Evolutionary conservation across 441 rosid species (phyloP), one percentile per base, ranked within the genome.

Genomic region (Mallotus japonicus): DNA sequence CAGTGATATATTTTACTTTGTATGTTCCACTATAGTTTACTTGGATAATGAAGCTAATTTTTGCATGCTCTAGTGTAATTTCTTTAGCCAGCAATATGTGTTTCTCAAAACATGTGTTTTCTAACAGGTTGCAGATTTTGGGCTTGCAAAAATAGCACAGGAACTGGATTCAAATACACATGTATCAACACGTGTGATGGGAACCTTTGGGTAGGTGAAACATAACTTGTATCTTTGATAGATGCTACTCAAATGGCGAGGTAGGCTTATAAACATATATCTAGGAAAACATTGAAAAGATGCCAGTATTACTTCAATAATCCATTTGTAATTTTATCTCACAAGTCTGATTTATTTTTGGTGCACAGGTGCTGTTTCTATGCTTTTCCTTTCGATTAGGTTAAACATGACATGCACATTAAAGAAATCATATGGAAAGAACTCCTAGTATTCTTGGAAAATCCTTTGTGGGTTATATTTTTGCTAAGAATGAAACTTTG

Each of bases 101-200:
- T 62, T 62, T 54, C 19, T 69, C 7, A 42, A 17, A 64, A 19
- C 28, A 16, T 53, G 54, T 34, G 11, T 34, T 71, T 71, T 51
- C 57, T 70, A 50, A 62, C 80, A 94, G 98, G 98, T 94, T 83
- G 79, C 98, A n/a, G 98, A 94, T 81, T 94, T 94, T 79, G 98
- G 98, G 61, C 93, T 94, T 46, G 98, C 98, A 2, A 94, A 92
- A 79, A 80, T 94, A 81, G 96, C 93, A 0, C 81, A 84, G 73
- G 96, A 89, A 70, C 81, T 90, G 85, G 98, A 91, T 83, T 76
- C 93, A 69, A 84, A 90, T 81, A 94, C 98, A 8, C 98, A 94
- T 37, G 86, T 94, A 63, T 80, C 96, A 11, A 94, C 98, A 19
- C 97, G 98, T 37, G 98, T 94, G 37, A 92, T 94, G 96, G 98